phyloP scores from a whole-genome alignment of 2,329 filamentous ascomycete species.

The Achaetomium macrosporum region DNA sequence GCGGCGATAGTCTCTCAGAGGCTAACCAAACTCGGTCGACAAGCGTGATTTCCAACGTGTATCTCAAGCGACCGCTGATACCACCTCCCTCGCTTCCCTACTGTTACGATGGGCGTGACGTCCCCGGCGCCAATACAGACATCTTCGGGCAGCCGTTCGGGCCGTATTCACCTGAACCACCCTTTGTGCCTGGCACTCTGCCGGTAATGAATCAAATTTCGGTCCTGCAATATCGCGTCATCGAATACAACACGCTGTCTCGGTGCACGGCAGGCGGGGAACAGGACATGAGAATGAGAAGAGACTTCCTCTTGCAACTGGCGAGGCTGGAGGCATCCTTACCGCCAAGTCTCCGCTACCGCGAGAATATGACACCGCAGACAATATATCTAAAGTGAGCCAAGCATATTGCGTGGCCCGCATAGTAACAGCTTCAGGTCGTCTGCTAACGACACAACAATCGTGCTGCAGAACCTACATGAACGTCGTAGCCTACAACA shows the following conservation, averaged over 20 bases:
- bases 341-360: background rate
- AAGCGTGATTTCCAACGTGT: conserved; percentile 6
- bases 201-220: background rate
- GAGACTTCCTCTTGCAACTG: conserved; percentile 2
- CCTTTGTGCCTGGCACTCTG: background rate
- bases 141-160: no score
- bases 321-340: background rate
- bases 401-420: no score
- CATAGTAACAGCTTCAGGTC: no score
- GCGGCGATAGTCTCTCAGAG: no score
- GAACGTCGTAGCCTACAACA: conserved; percentile 10
- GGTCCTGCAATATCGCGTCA: conserved; percentile 2
- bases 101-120: no score
- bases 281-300: conserved; percentile 1
- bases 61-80: background rate
- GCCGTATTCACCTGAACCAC: no score
- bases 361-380: background rate
- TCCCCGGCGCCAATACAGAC: no score
- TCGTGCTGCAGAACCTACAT: background rate
- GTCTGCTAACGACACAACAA: no score
- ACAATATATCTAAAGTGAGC: conserved; percentile 9
- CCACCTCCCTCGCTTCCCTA: background rate
- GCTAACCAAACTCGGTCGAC: no score
- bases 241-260: conserved; percentile 6
- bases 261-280: background rate